Percentiles rank a stretch among this genome's conserved stretches.
Evolutionary conservation across 2,329 filamentous ascomycete genomes (phyloP).

Genomic region (Claviceps africana): DNA sequence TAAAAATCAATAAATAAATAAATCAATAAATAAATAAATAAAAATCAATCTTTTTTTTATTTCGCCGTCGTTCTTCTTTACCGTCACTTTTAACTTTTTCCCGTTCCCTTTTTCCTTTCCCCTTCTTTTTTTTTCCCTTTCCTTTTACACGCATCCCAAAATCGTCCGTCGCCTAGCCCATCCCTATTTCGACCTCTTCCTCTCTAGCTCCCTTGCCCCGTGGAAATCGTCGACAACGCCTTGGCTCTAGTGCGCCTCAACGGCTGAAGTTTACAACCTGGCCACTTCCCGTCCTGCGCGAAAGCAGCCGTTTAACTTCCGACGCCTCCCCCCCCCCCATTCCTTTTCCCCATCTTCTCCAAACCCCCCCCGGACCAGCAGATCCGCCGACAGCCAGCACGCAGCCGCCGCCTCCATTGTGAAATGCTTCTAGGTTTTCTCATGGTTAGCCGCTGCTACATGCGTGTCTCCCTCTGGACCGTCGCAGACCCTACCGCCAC

Average conservation of each 20-base stretch:
- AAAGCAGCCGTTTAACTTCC: not conserved
- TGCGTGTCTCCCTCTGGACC: not conserved
- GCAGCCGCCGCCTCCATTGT: not conserved
- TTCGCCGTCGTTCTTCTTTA: no score
- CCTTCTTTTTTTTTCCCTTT: no score
- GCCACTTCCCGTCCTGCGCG: not conserved
- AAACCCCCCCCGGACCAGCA: not conserved
- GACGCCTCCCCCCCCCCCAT: not conserved
- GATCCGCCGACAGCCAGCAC: not conserved
- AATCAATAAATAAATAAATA: no score
- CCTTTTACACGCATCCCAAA: no score
- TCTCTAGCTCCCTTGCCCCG: no score
- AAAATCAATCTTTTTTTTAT: no score
- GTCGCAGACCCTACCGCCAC: not conserved
- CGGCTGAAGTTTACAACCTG: not conserved
- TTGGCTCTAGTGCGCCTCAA: not conserved
- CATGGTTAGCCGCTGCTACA: not conserved
- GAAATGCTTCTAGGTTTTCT: not conserved
- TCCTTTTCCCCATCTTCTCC: not conserved
- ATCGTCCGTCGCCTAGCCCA: no score
- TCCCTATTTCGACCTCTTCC: no score
- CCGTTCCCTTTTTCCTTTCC: no score
- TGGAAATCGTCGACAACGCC: not conserved
- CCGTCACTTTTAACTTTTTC: no score
- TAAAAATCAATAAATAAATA: no score